Evolutionary conservation across 176 grass and related monocot species (phyloP), one percentile per base, ranked within the genome.

Genomic region (Musa beccarii): DNA sequence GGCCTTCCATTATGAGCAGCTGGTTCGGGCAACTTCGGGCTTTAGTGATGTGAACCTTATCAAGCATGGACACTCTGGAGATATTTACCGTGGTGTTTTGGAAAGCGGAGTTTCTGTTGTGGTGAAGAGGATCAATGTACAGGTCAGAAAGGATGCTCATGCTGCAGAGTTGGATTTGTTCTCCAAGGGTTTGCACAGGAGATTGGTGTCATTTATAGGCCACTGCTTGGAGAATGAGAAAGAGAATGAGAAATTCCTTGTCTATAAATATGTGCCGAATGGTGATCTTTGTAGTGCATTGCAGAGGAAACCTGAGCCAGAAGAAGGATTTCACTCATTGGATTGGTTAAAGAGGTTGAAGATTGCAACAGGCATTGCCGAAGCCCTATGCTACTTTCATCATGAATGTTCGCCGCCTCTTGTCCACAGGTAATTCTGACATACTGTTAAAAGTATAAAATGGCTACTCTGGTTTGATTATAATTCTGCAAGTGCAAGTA

Each of bases 331-430:
- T 73, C 76, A 62, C 7, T 93, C 95, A 19, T 84, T 98, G 80
- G 95, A 98, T 82, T 98, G 95, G 95, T 91, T 98, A 84, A 98
- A 89, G 21, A 89, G 95, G 75, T 76, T 98, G 78, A 98, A 98
- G 82, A 87, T 98, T 59, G 95, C 95, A 21, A 91, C 62, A 63
- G 95, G 90, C 54, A 64, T 93, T 20, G 88, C 88, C 26, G 90
- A 98, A 80, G 95, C 90, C 11, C 72, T 98, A 66, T 91, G 88
- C 74, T 93, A 91, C 83, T 85, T 98, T 75, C 95, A 97, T 34
- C 71, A 98, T 6, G 88, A 91, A 29, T 98, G 90, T 67, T 87
- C 57, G 49, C 95, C 95, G 4, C 80, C 95, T 11, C 79, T 98
- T 79, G 88, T 98, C 73, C 95, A 98, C 74, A 93, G 95, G 90